phyloP scores from a whole-genome alignment of 1,284 basidiomycete genomes.

The Sphagnurus paluster region DNA sequence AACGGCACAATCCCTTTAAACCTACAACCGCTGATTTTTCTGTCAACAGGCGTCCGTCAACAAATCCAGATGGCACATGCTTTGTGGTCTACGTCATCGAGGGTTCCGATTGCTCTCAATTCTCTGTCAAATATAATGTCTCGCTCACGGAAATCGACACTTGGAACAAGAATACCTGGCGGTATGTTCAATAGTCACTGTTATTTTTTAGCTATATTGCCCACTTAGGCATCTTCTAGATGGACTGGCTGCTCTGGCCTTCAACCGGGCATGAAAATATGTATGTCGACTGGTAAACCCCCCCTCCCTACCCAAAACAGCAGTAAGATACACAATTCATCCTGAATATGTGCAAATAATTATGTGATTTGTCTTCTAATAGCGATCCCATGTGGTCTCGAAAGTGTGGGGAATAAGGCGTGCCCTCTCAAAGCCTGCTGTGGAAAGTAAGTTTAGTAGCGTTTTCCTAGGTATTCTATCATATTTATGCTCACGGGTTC shows the following conservation, averaged over 20 bases:
- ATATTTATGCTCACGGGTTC: neutral
- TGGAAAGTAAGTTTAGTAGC: slow-evolving; percentile 4
- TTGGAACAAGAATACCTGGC: slow-evolving; percentile 11
- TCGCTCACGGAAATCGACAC: slow-evolving; percentile 1
- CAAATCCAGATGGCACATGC: neutral
- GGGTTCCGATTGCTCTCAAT: neutral
- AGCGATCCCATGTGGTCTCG: slow-evolving; percentile 11
- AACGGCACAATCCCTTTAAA: neutral
- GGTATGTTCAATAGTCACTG: neutral
- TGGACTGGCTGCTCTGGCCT: slow-evolving; percentile 8
- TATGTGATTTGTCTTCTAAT: neutral
- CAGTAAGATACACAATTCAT: neutral
- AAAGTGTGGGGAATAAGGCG: slow-evolving; percentile 11
- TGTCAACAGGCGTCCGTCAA: neutral
- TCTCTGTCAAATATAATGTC: neutral
- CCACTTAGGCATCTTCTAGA: slow-evolving; percentile 1
- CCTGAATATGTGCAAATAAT: neutral
- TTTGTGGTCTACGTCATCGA: neutral
- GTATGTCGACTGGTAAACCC: slow-evolving; percentile 6
- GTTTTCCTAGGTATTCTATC: neutral
- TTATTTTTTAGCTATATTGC: neutral
- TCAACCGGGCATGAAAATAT: slow-evolving; percentile 10
- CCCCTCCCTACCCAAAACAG: slow-evolving; percentile 6
- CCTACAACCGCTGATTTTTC: neutral
- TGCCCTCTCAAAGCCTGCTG: slow-evolving; percentile 12